Base-by-base conservation (phyloP, 305 asterid genomes). In the Ilex paraguariensis region DNA sequence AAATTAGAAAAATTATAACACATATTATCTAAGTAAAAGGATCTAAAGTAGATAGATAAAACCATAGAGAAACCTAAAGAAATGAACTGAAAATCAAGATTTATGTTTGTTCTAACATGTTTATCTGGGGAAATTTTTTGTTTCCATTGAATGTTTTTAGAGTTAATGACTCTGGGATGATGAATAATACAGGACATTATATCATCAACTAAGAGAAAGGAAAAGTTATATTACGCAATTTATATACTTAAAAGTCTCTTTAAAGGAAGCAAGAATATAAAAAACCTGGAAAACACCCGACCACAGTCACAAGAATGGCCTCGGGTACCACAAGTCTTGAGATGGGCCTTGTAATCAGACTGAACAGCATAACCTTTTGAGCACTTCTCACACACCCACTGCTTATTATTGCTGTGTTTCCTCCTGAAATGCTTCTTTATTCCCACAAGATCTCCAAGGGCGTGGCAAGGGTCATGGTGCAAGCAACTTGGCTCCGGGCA, bases 281-380 rank as follows among this genome's bases (percentile, higher is more conserved):
- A 13, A 21, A 40, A 82, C 90, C 90, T 79, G 71, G 90, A 87
- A 78, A 85, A 85, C 30, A 87, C 94, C 31, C 86, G 87, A 66
- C 95, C 95, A 48, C 95, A 87, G 54, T 84, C 91, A 10, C 95
- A 87, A 54, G 89, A 82, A 63, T 87, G 95, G 57, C 95, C 95
- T 8, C 91, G 79, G 36, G 95, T 84, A 52, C 95, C 95, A 69
- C 95, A 87, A 54, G 89, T 87, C 36, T 87, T 87, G 77, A 87
- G 81, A 48, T 87, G 95, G 6, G 95, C 95, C 62, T 87, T 87
- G 51, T 73, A 86, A 33, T 88, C 95, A 7, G 92, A 86, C 57
- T 84, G 90, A n/a, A 88, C 95, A 10, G 95, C 95, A 74, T 84
- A 88, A 0, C 85, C 95, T 40, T 84, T 86, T 0, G 85, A 75